These are phyloP conservation scores for Xylaria sp. DNA, from an alignment of 2,329 filamentous ascomycete genomes.

Conservation along the genomic window DNA sequence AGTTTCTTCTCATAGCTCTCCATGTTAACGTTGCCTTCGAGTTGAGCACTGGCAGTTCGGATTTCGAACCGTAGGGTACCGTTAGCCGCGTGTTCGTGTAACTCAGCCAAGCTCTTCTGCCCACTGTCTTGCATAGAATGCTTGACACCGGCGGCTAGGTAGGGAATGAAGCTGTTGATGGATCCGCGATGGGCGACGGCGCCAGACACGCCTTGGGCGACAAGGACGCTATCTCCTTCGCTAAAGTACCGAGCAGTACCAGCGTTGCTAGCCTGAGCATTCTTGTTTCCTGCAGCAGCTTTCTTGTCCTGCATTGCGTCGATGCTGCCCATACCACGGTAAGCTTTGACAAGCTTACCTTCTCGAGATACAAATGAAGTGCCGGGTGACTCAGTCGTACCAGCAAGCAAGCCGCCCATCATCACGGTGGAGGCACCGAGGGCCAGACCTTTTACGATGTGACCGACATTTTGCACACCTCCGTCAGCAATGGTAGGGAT, in stretches of 20 bases:
- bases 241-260: slow-evolving; percentile 98
- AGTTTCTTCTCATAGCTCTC: slow-evolving; percentile 99
- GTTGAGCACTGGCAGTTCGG: slow-evolving; percentile 89
- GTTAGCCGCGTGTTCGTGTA: slow-evolving; percentile 75
- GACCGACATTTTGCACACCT: slow-evolving; percentile 96
- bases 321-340: slow-evolving; percentile 98
- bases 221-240: slow-evolving; percentile 90
- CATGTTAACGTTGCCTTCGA: slow-evolving; percentile 97
- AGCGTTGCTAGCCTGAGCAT: slow-evolving; percentile 83
- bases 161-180: slow-evolving; percentile 93
- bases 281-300: slow-evolving; percentile 74
- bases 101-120: slow-evolving; percentile 75
- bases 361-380: slow-evolving; percentile 96
- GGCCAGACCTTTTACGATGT: slow-evolving; percentile 97
- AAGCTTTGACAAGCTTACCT: slow-evolving; percentile 98
- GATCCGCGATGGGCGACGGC: slow-evolving; percentile 82
- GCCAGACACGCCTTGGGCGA: slow-evolving; percentile 95
- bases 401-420: slow-evolving; percentile 98
- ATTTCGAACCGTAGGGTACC: slow-evolving; percentile 91
- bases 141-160: slow-evolving; percentile 93
- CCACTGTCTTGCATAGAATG: slow-evolving; percentile 97
- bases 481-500: slow-evolving; percentile 98
- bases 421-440: slow-evolving; percentile 95
- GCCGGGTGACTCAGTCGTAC: slow-evolving; percentile 96
- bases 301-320: slow-evolving; percentile 99